Conservation (phyloP, 306 rosid species). For the Betula pendula region DNA sequence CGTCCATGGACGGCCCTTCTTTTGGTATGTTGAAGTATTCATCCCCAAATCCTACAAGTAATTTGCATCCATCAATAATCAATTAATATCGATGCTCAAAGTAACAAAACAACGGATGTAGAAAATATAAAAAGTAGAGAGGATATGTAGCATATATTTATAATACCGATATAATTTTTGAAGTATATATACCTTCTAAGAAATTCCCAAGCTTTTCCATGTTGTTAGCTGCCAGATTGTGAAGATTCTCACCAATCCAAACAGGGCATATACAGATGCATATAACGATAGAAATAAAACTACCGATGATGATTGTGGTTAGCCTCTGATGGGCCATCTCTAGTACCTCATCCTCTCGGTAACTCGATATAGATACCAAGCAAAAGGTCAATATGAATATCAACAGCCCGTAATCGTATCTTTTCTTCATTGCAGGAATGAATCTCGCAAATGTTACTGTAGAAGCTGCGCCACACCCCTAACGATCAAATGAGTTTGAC, state of each 20-base stretch:
- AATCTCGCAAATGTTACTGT: constrained; percentile 45
- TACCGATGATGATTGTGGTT: constrained; percentile 40
- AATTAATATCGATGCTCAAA: no score
- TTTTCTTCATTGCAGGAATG: constrained; percentile 43
- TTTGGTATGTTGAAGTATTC: constrained; percentile 34
- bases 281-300: constrained; percentile 24
- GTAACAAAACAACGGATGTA: no score
- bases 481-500: background rate
- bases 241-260: constrained; percentile 61
- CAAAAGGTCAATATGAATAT: constrained; percentile 54
- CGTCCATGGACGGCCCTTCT: constrained; percentile 25
- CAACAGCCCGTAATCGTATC: constrained; percentile 57
- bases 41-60: constrained; percentile 43
- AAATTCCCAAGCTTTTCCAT: constrained; percentile 42
- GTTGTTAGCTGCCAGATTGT: constrained; percentile 35
- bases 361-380: constrained; percentile 47
- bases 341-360: constrained; percentile 29
- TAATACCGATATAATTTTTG: no score
- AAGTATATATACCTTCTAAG: constrained; percentile 36
- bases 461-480: constrained; percentile 32
- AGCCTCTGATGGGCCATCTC: constrained; percentile 41
- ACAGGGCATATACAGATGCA: constrained; percentile 43
- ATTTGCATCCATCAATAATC: no score
- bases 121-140: background rate
- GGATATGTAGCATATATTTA: no score